Base-by-base conservation (phyloP, 2,329 filamentous ascomycete genomes). In the Fusarium oxysporum region DNA sequence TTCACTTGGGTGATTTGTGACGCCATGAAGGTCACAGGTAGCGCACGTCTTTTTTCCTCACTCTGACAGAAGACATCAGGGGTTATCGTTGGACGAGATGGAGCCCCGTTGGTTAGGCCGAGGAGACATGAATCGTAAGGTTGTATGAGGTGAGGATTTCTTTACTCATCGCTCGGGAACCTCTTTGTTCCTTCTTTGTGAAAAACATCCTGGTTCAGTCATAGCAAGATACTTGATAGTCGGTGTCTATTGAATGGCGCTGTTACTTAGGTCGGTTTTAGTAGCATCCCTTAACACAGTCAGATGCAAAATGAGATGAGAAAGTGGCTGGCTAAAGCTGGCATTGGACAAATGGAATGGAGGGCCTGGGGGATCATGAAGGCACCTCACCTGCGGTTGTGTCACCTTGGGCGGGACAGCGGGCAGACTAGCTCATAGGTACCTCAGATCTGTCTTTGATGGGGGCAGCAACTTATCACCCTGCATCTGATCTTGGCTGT, bases 11-110 rank as follows among this genome's bases (percentile, higher is more conserved):
- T 68, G 72, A 70, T 76, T 77, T 66, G 68, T 78, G 76, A 78
- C 76, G 75, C 76, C 76, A 78, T 78, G 30, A 40, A 40, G 72
- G 74, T 77, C 72, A 77, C 72, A 77, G 53, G 76, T 47, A 65
- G 65, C 72, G 62, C 51, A 68, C 47, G 61, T 62, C 64, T 53
- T 65, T 54, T 55, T 41, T 55, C 65, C 37, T 28, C 53, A 65
- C 55, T 57, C 60, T 57, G 58, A 55, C 38, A 58, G 51, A 61
- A 63, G 61, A 45, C 59, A 68, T 45, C 60, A 53, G 59, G 72
- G 61, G 68, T 70, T 43, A 55, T 51, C 54, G 65, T 69, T 69
- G 58, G 65, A 71, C 64, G 61, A 59, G 59, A 50, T 23, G 65
- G 37, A 17, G 58, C 35, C 44, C 58, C 58, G 32, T 51, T 35